Evolutionary conservation across 176 grass and related monocot species (phyloP).

Genomic region (Chloris gayana): DNA sequence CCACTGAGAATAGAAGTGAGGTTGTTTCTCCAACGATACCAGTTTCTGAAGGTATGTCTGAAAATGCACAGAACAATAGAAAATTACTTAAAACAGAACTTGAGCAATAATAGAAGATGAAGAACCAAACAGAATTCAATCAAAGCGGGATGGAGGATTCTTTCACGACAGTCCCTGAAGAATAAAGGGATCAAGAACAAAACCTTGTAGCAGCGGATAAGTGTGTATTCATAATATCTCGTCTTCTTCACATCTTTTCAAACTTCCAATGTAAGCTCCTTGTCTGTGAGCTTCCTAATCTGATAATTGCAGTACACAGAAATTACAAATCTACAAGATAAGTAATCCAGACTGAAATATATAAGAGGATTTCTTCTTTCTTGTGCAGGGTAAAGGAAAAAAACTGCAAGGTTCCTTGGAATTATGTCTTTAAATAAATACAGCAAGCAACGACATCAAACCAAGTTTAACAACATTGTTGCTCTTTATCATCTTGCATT

Average conservation of each 20-base stretch:
- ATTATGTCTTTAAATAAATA: slow-evolving; percentile 87
- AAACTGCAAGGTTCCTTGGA: slow-evolving; percentile 41
- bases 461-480: slow-evolving; percentile 78
- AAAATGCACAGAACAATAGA: slow-evolving; percentile 36
- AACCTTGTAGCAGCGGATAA: slow-evolving; percentile 90
- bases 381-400: no score
- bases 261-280: slow-evolving; percentile 81
- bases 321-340: slow-evolving; percentile 26
- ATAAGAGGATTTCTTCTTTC: background rate
- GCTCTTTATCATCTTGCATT: slow-evolving; percentile 53
- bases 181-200: slow-evolving; percentile 3
- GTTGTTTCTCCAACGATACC: slow-evolving; percentile 73
- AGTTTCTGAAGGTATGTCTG: slow-evolving; percentile 84
- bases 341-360: background rate
- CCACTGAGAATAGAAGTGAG: slow-evolving; percentile 48
- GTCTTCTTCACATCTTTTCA: slow-evolving; percentile 85
- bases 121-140: background rate
- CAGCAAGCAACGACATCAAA: slow-evolving; percentile 89
- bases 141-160: background rate
- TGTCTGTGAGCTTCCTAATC: slow-evolving; percentile 88
- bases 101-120: slow-evolving; percentile 20
- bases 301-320: slow-evolving; percentile 64
- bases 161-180: slow-evolving; percentile 5
- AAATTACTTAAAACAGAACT: slow-evolving; percentile 12
- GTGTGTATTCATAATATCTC: slow-evolving; percentile 85